Base-by-base conservation (phyloP, 1,139 yeast genomes). In the Blastobotrys capitulatus region DNA sequence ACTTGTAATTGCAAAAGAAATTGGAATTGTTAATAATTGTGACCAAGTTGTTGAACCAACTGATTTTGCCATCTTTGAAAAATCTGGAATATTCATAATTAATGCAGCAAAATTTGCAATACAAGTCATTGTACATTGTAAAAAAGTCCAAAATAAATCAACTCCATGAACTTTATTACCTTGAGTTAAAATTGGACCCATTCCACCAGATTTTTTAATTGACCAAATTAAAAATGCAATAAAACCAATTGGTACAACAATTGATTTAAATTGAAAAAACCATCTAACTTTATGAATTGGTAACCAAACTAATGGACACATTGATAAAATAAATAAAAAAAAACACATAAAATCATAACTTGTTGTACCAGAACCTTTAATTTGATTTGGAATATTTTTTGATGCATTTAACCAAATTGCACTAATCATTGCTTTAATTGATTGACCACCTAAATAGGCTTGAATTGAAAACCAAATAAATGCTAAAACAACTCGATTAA, bases 81-180 rank as follows among this genome's bases (percentile, higher is more conserved):
- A 88, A 75, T 89, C 97, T 0, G 96, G 95, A 18, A 95, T 85
- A 68, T 89, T 89, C 55, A 85, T 79, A 61, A 87, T 84, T 62
- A 89, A 75, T 7, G 96, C 86, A 6, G 95, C 94, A 62, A 88
- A 88, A 68, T 86, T 86, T 26, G 95, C 88, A 57, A 89, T 72
- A 47, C 89, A 76, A 64, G 83, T 83, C 88, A 88, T 83, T 38
- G 83, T 71, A n/a, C 89, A 78, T 60, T 78, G 77, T 50, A 89
- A 77, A 66, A 87, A 86, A 1, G 86, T 86, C 96, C 96, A 89
- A 31, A 81, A 90, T 50, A 83, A 75, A 0, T 69, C 82, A 2
- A 83, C 71, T 18, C 90, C 90, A 6, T 58, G 49, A 16, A 72
- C 65, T 0, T 68, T 60, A 1, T 81, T 71, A 19, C 71, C 67